Evolutionary conservation across 495 filamentous ascomycete species (phyloP), one percentile per base, ranked within the genome.

Genomic region (Aspergillus saccharolyticus): DNA sequence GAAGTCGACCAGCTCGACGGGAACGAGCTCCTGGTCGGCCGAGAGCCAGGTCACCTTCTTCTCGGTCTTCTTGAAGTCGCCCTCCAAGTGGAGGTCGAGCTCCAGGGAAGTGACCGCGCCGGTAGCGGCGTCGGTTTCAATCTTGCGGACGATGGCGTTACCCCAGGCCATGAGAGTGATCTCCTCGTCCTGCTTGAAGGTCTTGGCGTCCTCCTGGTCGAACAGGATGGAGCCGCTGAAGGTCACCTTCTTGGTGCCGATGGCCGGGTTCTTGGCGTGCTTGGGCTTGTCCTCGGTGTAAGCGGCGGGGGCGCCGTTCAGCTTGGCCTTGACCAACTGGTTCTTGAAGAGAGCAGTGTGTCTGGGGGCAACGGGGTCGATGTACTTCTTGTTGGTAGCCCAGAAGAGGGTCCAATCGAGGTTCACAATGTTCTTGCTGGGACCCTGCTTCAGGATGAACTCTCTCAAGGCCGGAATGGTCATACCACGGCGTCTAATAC

Each of bases 81-180:
- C 92, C 66, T 88, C 78, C 25, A 95, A 83, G 66, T 96, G 86
- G 3, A 96, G 81, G 65, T 94, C 89, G 45, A 90, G 79, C 44
- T 86, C 88, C 3, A 96, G 70, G 33, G 69, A 74, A 0, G 84
- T 88, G 53, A 96, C 83, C 21, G 80, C 72, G 30, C 78, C 79
- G 47, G 70, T 66, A 15, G 70, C 63, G 19, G 76, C 66, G 18
- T 85, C 80, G 51, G 85, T 78, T 42, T 77, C 75, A 65, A 90
- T 89, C 63, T 85, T 85, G 44, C 86, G 85, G 14, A 96, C 86
- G 56, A 94, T 83, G 25, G 90, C 92, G 60, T 97, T 96, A 62
- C 92, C 92, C 92, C 92, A 96, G 66, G 84, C 86, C 92, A 96
- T 97, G 22, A 96, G 78, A 0, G 92, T 97, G 63, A 97, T 89